Evolutionary conservation across 768 basidiomycete genomes (phyloP).

Genomic region (Rhodotorula graminis): DNA sequence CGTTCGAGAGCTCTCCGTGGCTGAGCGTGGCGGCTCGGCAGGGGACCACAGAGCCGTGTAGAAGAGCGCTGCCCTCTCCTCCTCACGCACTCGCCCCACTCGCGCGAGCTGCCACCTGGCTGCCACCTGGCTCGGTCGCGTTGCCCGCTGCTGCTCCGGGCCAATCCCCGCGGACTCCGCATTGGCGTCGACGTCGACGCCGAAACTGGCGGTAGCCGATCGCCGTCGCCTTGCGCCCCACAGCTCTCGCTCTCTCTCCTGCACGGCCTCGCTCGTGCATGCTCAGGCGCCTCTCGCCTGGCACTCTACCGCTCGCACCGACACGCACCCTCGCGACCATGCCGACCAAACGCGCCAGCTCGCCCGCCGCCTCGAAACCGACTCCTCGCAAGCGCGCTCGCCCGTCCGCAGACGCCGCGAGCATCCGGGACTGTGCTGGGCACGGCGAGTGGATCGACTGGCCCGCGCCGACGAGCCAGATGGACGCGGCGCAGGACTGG

Average conservation of each 20-base stretch:
- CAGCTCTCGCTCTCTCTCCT: not conserved
- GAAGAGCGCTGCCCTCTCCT: too few species aligned
- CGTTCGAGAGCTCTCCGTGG: too few species aligned
- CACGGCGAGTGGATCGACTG: slow-evolving; percentile 42
- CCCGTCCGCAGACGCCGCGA: not conserved
- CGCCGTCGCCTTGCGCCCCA: not conserved
- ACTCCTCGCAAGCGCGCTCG: not conserved
- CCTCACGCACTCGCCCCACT: too few species aligned
- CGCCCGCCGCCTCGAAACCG: not conserved
- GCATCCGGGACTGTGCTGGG: not conserved
- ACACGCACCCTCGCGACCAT: not conserved
- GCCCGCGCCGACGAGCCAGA: slow-evolving; percentile 47
- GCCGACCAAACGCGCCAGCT: not conserved
- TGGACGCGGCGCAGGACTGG: slow-evolving; percentile 45
- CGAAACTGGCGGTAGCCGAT: too few species aligned
- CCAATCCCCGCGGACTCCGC: too few species aligned
- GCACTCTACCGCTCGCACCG: not conserved
- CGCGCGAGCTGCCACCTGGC: too few species aligned
- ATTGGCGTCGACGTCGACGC: too few species aligned
- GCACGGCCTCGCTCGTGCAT: not conserved
- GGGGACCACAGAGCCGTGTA: too few species aligned
- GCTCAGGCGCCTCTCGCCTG: not conserved
- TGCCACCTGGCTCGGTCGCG: too few species aligned
- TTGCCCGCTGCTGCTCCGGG: too few species aligned
- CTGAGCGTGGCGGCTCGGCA: too few species aligned